Percentiles rank a stretch among this genome's conserved stretches.
These are phyloP conservation scores for Solanum appendiculatum DNA, from an alignment of 257 asterid species.

Conservation along the genomic window DNA sequence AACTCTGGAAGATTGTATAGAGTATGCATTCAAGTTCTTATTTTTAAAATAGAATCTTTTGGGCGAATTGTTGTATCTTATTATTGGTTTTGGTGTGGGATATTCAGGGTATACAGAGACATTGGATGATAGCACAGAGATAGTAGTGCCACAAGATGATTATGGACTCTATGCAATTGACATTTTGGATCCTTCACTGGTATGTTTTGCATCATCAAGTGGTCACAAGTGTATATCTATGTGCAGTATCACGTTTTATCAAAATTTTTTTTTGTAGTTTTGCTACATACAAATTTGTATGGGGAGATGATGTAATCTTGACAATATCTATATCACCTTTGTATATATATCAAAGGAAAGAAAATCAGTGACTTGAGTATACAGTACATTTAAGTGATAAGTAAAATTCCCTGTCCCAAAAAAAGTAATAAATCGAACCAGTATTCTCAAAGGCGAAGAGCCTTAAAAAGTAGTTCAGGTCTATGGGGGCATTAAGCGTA, in stretches of 20 bases:
- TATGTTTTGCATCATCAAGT: slow-evolving; percentile 15
- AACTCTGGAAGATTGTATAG: not conserved
- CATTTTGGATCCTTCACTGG: slow-evolving; percentile 87
- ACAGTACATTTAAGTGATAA: no score
- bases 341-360: not conserved
- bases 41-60: not conserved
- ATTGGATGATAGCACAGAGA: slow-evolving; percentile 54
- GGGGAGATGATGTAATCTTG: not conserved
- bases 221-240: not conserved
- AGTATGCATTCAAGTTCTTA: not conserved
- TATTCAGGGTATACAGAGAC: slow-evolving; percentile 75
- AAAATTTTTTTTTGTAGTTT: not conserved
- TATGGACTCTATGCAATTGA: slow-evolving; percentile 92
- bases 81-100: not conserved
- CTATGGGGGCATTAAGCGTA: not conserved
- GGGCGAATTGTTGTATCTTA: not conserved
- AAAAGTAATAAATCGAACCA: not conserved
- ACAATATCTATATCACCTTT: not conserved
- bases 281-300: not conserved
- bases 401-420: not conserved
- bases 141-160: slow-evolving; percentile 90
- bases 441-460: not conserved
- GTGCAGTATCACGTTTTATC: not conserved
- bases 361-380: not conserved
- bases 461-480: not conserved